Evolutionary conservation across 2,329 filamentous ascomycete species (phyloP).

Genomic region (Epichloe elymi): DNA sequence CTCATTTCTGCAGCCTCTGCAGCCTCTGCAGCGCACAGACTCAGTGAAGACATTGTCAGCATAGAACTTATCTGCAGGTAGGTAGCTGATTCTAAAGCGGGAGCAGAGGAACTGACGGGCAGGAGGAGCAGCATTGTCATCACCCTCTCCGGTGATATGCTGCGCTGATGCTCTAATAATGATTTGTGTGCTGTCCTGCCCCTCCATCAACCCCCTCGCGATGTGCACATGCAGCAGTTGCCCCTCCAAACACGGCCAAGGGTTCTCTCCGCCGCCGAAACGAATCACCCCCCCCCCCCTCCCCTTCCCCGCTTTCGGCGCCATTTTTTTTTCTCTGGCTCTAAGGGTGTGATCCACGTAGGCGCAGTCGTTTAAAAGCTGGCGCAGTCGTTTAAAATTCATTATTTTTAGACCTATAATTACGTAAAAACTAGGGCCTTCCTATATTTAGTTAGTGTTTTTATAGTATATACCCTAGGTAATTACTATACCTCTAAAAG

Average conservation of each 20-base stretch:
- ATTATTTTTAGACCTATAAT: too few relatives aligned
- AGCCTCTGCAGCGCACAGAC: neutral
- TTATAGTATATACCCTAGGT: too few relatives aligned
- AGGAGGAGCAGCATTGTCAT: too few relatives aligned
- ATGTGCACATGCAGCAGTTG: neutral
- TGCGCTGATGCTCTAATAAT: too few relatives aligned
- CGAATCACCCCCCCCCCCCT: neutral
- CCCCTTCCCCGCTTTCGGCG: conserved; percentile 24
- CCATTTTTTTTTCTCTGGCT: conserved; percentile 13
- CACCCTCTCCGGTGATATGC: too few relatives aligned
- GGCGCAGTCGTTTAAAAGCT: too few relatives aligned
- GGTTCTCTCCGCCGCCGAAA: neutral
- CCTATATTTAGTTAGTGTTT: too few relatives aligned
- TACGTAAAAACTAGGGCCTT: too few relatives aligned
- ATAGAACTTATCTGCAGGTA: neutral
- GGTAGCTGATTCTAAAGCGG: neutral
- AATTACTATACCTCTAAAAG: too few relatives aligned
- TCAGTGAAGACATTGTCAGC: neutral
- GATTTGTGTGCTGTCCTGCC: neutral
- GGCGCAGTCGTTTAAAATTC: too few relatives aligned
- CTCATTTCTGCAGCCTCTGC: neutral
- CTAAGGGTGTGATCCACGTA: too few relatives aligned
- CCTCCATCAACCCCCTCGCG: neutral
- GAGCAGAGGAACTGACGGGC: too few relatives aligned
- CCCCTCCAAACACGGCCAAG: neutral